phyloP scores from a whole-genome alignment of 129 eudicot genomes.

The Glebionis coronaria region DNA sequence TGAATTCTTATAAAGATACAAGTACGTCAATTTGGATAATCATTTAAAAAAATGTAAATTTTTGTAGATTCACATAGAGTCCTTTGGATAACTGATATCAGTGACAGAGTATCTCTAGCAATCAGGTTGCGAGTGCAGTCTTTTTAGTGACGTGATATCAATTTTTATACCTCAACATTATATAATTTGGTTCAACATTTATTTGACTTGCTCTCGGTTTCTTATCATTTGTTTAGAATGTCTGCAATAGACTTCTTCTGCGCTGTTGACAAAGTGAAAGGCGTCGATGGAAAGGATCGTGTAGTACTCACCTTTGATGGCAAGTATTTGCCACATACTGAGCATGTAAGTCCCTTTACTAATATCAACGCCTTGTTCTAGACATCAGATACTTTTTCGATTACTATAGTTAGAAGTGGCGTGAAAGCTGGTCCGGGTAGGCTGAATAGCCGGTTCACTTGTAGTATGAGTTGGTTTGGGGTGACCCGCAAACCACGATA shows the following conservation, averaged over 20 bases:
- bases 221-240: conserved; percentile 51
- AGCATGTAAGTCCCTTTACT: conserved; percentile 59
- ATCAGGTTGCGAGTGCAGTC: no score
- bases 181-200: neutral
- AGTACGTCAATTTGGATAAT: no score
- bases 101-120: no score
- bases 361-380: neutral
- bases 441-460: neutral
- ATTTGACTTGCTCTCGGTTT: conserved; percentile 1
- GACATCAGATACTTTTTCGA: neutral
- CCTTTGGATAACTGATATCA: no score
- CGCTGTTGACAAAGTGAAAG: conserved; percentile 90
- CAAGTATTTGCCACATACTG: conserved; percentile 82
- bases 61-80: no score
- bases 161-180: no score
- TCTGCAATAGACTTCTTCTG: conserved; percentile 96
- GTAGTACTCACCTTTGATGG: conserved; percentile 87
- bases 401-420: neutral
- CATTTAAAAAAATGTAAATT: no score
- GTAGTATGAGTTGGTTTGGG: no score
- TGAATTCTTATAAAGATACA: no score
- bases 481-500: no score
- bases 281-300: conserved; percentile 96
- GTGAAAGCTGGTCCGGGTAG: neutral
- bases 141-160: no score